These are phyloP conservation scores for Lithohypha guttulata DNA, from an alignment of 2,329 filamentous ascomycete genomes.

Conservation along the genomic window DNA sequence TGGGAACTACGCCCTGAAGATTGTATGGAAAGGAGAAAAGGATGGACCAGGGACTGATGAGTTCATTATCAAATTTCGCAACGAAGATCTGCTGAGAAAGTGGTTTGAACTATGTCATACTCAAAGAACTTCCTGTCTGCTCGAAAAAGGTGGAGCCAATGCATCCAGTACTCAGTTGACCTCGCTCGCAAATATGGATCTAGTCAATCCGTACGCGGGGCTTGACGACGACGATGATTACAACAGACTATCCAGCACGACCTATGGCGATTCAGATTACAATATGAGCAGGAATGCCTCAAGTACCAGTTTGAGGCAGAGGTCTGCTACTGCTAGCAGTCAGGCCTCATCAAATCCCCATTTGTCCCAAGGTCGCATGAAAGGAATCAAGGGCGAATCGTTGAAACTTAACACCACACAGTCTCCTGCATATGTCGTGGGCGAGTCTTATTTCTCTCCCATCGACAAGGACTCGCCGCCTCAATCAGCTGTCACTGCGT, in stretches of 20 bases:
- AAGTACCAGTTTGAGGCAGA: slow-evolving; percentile 61
- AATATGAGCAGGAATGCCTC: slow-evolving; percentile 57
- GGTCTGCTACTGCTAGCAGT: slow-evolving; percentile 60
- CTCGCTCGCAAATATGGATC: slow-evolving; percentile 60
- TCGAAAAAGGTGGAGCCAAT: slow-evolving; percentile 41
- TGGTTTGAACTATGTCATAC: slow-evolving; percentile 73
- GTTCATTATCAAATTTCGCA: slow-evolving; percentile 85
- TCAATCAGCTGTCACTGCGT: slow-evolving; percentile 33
- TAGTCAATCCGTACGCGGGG: slow-evolving; percentile 70
- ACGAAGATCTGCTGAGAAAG: slow-evolving; percentile 86
- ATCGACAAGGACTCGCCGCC: slow-evolving; percentile 46
- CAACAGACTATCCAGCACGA: slow-evolving; percentile 19
- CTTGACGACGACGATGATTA: slow-evolving; percentile 45
- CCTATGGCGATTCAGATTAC: slow-evolving; percentile 35
- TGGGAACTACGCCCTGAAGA: slow-evolving; percentile 88
- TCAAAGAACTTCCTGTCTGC: slow-evolving; percentile 49
- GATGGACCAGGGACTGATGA: slow-evolving; percentile 75
- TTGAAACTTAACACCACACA: slow-evolving; percentile 25
- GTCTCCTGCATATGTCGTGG: slow-evolving; percentile 52
- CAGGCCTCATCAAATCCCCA: slow-evolving; percentile 23
- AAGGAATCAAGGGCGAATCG: slow-evolving; percentile 13
- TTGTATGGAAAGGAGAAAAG: slow-evolving; percentile 96
- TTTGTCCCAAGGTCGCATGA: slow-evolving; percentile 16
- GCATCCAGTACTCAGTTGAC: slow-evolving; percentile 63
- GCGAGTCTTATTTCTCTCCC: slow-evolving; percentile 92